Percentiles rank a stretch among this genome's conserved stretches.
Evolutionary conservation across 2,329 filamentous ascomycete species (phyloP).

Genomic region (Neoscytalidium dimidiatum): DNA sequence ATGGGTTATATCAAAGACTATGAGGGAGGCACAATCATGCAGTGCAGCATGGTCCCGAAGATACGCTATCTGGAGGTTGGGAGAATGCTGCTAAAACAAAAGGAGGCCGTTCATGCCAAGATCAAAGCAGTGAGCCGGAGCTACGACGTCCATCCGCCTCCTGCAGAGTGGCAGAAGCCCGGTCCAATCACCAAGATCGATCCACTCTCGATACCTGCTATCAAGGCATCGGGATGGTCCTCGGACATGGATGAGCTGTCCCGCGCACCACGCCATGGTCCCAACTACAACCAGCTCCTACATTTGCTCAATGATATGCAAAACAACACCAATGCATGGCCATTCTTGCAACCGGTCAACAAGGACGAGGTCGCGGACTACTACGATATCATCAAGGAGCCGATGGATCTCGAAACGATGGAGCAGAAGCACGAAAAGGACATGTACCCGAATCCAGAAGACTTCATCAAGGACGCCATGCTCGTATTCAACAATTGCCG

Average conservation of each 20-base stretch:
- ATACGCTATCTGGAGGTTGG: constrained; percentile 92
- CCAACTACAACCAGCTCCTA: constrained; percentile 92
- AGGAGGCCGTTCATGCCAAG: constrained; percentile 92
- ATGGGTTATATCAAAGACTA: constrained; percentile 99
- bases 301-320: constrained; percentile 93
- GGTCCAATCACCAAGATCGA: constrained; percentile 65
- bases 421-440: constrained; percentile 93
- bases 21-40: constrained; percentile 98
- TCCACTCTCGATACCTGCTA: constrained; percentile 81
- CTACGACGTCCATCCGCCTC: constrained; percentile 83
- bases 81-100: constrained; percentile 95
- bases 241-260: constrained; percentile 97
- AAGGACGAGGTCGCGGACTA: constrained; percentile 97
- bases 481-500: constrained; percentile 94
- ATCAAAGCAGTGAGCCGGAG: constrained; percentile 88
- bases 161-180: constrained; percentile 76
- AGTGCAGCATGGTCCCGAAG: constrained; percentile 94
- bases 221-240: constrained; percentile 89
- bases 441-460: constrained; percentile 85
- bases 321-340: constrained; percentile 91
- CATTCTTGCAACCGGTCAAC: constrained; percentile 91
- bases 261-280: constrained; percentile 90
- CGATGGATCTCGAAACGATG: constrained; percentile 97
- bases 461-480: constrained; percentile 85
- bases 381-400: constrained; percentile 96